These are phyloP conservation scores for Phascolomyces articulosus DNA, from an alignment of 371 early-diverging fungal species.

Conservation along the genomic window DNA sequence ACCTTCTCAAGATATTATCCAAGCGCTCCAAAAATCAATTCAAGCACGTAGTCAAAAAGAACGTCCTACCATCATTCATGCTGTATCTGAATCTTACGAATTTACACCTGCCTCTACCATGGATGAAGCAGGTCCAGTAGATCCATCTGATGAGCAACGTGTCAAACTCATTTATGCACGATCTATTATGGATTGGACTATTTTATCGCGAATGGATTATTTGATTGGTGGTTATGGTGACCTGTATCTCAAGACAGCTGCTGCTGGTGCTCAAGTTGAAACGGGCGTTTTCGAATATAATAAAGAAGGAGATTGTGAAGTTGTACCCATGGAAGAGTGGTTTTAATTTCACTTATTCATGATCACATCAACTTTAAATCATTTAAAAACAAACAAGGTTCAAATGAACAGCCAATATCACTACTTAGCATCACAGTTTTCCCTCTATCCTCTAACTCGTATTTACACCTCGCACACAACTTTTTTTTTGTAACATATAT, in stretches of 20 bases:
- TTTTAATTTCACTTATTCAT: neutral
- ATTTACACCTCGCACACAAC: too few relatives aligned
- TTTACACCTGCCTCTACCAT: constrained; percentile 20
- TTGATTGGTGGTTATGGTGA: constrained; percentile 36
- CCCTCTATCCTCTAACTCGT: too few relatives aligned
- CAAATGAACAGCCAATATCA: too few relatives aligned
- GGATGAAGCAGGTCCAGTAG: neutral
- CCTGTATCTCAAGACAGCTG: constrained; percentile 35
- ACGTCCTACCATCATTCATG: constrained; percentile 20
- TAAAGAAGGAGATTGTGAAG: constrained; percentile 3
- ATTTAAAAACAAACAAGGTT: too few relatives aligned
- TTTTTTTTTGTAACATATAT: too few relatives aligned
- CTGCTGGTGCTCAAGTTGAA: constrained; percentile 51
- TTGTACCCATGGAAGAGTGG: constrained; percentile 13
- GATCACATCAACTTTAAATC: too few relatives aligned
- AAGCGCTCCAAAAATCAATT: constrained; percentile 13
- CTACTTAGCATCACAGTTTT: too few relatives aligned
- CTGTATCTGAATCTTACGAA: constrained; percentile 27
- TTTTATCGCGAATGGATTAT: constrained; percentile 49
- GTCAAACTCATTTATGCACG: constrained; percentile 33
- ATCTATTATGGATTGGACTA: constrained; percentile 45
- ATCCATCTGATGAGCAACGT: constrained; percentile 23
- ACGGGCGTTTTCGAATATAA: constrained; percentile 23
- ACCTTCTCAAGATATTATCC: neutral
- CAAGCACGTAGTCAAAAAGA: neutral